Base-by-base conservation (phyloP, 495 filamentous ascomycete species). In the Aspergillus heteromorphus region DNA sequence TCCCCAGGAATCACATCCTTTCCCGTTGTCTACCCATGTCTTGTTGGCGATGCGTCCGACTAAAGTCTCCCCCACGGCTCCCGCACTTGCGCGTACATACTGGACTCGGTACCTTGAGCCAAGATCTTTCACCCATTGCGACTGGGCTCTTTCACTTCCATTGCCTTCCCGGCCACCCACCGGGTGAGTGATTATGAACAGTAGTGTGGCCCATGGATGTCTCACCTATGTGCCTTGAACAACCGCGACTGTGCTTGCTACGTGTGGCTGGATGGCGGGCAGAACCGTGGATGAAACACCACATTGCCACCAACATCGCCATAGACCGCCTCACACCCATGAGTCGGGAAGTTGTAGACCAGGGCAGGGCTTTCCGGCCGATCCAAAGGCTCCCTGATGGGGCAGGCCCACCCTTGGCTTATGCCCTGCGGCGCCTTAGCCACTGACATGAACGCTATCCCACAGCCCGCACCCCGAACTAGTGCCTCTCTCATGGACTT, bases 331-430 rank as follows among this genome's bases (percentile, higher is more conserved):
- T 29, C 47, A 5, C 43, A 60, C 52, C 57, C 61, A 53, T 55
- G 57, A 21, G 56, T 58, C 48, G 48, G 45, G 40, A 38, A 40
- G 13, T 23, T 31, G 16, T 21, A 53, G 45, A 56, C 40, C 55
- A 59, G 40, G 57, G 49, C 49, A 58, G 34, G 49, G 43, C n/a
- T 30, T 54, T 59, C 38, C 21, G 48, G 54, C 40, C 54, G 54
- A 56, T 56, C 54, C 54, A 51, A 18, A 45, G 31, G 45, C 18
- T 34, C 36, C 49, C 54, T 18, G 57, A 55, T 52, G 61, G 52
- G 40, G 21, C 54, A 34, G 53, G 50, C 19, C 59, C 61, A 64
- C 61, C 51, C 48, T 52, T 48, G 54, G 41, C 18, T 43, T 19
- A 51, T 56, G 53, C 49, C 55, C 55, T 64, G 53, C 17, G 34